Percentiles rank a stretch among this genome's conserved stretches.
Conservation (phyloP, 495 filamentous ascomycete genomes). For the Thermothielavioides terrestris region DNA sequence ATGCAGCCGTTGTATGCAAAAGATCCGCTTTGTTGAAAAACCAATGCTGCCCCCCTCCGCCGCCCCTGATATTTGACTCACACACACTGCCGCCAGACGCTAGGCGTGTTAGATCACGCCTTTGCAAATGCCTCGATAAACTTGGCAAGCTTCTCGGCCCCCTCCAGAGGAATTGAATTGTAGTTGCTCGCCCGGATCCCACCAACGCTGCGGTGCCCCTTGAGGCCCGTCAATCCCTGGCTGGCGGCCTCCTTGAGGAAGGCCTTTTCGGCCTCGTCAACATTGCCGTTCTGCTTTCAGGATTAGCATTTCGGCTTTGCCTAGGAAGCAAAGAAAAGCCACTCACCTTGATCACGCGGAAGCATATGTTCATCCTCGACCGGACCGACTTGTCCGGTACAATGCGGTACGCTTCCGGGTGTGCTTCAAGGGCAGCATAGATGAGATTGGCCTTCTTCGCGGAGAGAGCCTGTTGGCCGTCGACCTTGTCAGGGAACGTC, state of each 20-base stretch:
- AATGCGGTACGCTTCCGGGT: slow-evolving; percentile 58
- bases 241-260: slow-evolving; percentile 66
- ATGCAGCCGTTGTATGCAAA: background rate
- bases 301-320: background rate
- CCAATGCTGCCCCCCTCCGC: background rate
- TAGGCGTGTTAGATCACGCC: slow-evolving; percentile 8
- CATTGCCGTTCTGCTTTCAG: slow-evolving; percentile 43
- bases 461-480: slow-evolving; percentile 60
- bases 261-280: slow-evolving; percentile 56
- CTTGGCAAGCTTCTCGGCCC: slow-evolving; percentile 48
- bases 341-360: slow-evolving; percentile 52
- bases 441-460: slow-evolving; percentile 63
- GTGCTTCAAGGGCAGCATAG: slow-evolving; percentile 65
- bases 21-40: slow-evolving; percentile 3
- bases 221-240: slow-evolving; percentile 58
- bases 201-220: slow-evolving; percentile 74
- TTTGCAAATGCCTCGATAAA: slow-evolving; percentile 52
- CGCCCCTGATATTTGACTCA: background rate
- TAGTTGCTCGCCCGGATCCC: slow-evolving; percentile 59
- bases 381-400: slow-evolving; percentile 65
- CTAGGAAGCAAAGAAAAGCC: background rate
- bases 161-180: slow-evolving; percentile 53
- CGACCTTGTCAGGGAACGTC: slow-evolving; percentile 55
- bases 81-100: background rate
- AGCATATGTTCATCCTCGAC: slow-evolving; percentile 89